These are phyloP conservation scores for Poterioochromonas sp. DNA, from an alignment of 352 stramenopile genomes.

Conservation along the genomic window DNA sequence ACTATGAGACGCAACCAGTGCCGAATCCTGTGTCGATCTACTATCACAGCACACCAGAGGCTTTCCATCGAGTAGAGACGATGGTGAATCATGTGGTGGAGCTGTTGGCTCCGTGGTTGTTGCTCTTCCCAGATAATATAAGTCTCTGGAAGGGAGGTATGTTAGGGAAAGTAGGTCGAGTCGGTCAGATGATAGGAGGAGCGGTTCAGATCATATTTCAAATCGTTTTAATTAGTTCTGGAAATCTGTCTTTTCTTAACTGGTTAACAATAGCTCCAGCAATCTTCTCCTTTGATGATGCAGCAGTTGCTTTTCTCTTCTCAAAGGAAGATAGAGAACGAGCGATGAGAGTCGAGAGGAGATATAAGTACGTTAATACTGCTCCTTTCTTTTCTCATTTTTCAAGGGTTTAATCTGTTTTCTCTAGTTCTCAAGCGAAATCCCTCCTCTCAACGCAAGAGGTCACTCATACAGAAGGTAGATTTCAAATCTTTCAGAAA, in stretches of 20 bases:
- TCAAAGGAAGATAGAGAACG: constrained; percentile 28
- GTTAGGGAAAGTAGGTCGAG: constrained; percentile 39
- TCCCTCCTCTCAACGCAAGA: too few species aligned
- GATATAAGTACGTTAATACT: constrained; percentile 12
- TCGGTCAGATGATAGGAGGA: constrained; percentile 41
- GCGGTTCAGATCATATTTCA: constrained; percentile 53
- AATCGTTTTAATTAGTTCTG: constrained; percentile 51
- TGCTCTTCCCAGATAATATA: constrained; percentile 44
- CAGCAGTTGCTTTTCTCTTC: constrained; percentile 37
- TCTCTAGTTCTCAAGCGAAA: too few species aligned
- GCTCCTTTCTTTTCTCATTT: not conserved
- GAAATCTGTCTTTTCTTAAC: constrained; percentile 59
- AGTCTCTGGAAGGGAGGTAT: constrained; percentile 36
- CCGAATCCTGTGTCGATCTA: constrained; percentile 50
- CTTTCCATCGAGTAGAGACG: constrained; percentile 39
- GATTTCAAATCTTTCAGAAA: not conserved
- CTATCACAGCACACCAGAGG: constrained; percentile 43
- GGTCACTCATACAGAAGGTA: not conserved
- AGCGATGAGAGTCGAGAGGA: constrained; percentile 23
- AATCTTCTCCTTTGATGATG: constrained; percentile 53
- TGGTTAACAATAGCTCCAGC: constrained; percentile 54
- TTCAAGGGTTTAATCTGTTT: not conserved
- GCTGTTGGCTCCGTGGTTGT: constrained; percentile 51
- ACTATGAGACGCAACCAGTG: constrained; percentile 59
- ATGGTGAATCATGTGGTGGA: constrained; percentile 52